Evolutionary conservation across 1,139 yeast species (phyloP).

Genomic region (Candida sp.): DNA sequence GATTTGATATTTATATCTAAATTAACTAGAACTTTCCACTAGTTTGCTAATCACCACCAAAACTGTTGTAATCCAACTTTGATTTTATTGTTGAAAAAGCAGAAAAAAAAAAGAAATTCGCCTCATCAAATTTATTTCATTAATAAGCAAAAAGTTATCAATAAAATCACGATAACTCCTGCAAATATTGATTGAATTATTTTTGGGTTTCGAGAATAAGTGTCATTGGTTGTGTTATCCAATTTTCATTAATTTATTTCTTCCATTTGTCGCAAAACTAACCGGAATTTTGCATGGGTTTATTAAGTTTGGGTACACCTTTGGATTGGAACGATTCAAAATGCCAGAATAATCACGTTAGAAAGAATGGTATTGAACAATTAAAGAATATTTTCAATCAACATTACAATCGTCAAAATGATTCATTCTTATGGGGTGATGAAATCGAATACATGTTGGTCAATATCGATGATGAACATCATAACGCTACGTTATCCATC

Average conservation of each 20-base stretch:
- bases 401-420: constrained; percentile 54
- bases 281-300: constrained; percentile 31
- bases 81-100: background rate
- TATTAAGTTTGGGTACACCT: constrained; percentile 84
- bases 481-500: constrained; percentile 56
- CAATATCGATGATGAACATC: constrained; percentile 35
- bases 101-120: background rate
- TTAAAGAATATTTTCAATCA: constrained; percentile 66
- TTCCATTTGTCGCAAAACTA: background rate
- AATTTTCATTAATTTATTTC: background rate
- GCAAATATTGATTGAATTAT: background rate
- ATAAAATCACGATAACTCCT: background rate
- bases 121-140: background rate
- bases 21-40: no score
- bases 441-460: constrained; percentile 80
- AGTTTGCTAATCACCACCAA: no score
- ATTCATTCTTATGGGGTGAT: constrained; percentile 89
- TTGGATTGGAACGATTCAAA: constrained; percentile 81
- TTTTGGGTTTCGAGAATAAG: background rate
- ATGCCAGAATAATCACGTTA: constrained; percentile 70
- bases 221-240: background rate
- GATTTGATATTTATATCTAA: no score
- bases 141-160: background rate
- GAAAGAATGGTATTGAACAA: constrained; percentile 78
- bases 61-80: no score